Conservation (phyloP, 2,329 filamentous ascomycete genomes). For the Leptographium lundbergii region DNA sequence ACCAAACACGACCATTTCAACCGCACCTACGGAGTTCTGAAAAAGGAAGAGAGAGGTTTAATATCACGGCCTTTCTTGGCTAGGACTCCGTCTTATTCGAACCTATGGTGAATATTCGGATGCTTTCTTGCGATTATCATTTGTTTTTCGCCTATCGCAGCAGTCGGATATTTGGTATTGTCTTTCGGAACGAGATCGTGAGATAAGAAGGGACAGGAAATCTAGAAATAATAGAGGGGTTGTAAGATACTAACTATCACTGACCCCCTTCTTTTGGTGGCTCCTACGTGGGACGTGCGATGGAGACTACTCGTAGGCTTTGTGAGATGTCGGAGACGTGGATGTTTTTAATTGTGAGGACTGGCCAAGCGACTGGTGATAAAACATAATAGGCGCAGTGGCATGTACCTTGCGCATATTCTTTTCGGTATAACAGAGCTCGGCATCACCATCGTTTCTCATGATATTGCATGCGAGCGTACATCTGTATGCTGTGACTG, state of each 20-base stretch:
- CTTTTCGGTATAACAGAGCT: background rate
- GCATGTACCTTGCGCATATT: background rate
- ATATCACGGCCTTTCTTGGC: background rate
- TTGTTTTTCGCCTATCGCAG: too few relatives aligned
- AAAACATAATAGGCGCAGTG: background rate
- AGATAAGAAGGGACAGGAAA: too few relatives aligned
- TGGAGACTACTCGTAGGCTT: background rate
- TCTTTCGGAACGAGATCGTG: background rate
- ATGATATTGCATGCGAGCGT: background rate
- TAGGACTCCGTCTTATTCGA: background rate
- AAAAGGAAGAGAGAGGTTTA: background rate
- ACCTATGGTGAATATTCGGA: too few relatives aligned
- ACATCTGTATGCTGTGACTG: background rate
- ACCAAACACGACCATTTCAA: background rate
- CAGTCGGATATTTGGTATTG: background rate
- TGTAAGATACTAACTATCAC: too few relatives aligned
- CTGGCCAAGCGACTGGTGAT: background rate
- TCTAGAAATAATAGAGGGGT: too few relatives aligned
- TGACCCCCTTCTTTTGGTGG: background rate
- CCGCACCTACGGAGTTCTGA: background rate
- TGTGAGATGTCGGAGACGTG: background rate
- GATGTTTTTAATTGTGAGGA: background rate
- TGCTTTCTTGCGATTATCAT: too few relatives aligned
- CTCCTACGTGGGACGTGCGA: background rate
- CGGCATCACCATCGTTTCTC: background rate